A percentile compares a stretch with the other conserved stretches of the same genome.
phyloP scores from a whole-genome alignment of 768 basidiomycete species.

The Sistotremastrum niveocremeum region DNA sequence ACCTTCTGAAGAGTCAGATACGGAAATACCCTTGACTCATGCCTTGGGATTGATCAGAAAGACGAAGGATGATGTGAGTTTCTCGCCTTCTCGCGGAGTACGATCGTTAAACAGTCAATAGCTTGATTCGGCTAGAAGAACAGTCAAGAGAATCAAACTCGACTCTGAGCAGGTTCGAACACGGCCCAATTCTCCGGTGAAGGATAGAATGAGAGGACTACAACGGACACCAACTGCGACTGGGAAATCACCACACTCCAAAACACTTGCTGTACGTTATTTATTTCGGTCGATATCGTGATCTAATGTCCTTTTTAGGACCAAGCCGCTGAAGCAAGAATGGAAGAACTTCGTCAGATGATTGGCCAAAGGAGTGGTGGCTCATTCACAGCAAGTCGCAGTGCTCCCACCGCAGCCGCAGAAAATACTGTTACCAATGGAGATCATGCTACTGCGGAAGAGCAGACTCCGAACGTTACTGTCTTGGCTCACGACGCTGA shows the following conservation, averaged over 20 bases:
- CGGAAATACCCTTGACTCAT: too few species aligned
- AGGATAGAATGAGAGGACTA: too few species aligned
- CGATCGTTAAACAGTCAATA: slow-evolving; percentile 14
- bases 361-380: slow-evolving; percentile 47
- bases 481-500: slow-evolving; percentile 46
- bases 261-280: slow-evolving; percentile 4
- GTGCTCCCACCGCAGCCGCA: slow-evolving; percentile 15
- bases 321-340: slow-evolving; percentile 59
- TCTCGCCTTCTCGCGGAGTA: neutral
- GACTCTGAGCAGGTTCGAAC: slow-evolving; percentile 39
- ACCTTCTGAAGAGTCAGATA: too few species aligned
- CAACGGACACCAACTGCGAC: too few species aligned
- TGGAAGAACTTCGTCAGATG: slow-evolving; percentile 73
- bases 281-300: slow-evolving; percentile 2
- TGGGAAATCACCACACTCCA: slow-evolving; percentile 16
- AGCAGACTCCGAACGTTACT: slow-evolving; percentile 34
- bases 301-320: slow-evolving; percentile 29
- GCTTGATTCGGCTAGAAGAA: slow-evolving; percentile 59
- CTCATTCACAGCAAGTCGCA: slow-evolving; percentile 12
- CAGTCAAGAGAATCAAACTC: slow-evolving; percentile 61
- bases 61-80: slow-evolving; percentile 54
- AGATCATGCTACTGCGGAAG: slow-evolving; percentile 13
- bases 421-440: neutral
- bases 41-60: too few species aligned
- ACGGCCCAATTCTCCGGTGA: neutral